These are phyloP conservation scores for Microcos paniculata DNA, from an alignment of 345 rosid genomes.

Conservation along the genomic window DNA sequence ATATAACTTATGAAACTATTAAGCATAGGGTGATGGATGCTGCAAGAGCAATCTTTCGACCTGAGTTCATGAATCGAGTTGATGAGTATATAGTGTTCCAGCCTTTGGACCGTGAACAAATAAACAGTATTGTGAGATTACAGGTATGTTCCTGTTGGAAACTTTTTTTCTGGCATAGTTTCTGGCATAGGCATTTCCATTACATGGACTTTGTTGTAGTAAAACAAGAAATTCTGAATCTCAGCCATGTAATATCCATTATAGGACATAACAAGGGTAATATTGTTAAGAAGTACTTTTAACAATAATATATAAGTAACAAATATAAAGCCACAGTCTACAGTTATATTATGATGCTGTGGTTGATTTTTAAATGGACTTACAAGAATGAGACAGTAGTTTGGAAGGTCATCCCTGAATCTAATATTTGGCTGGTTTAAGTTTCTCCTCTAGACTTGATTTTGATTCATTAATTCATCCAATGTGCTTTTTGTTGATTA, in stretches of 20 bases:
- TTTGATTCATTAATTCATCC: not conserved
- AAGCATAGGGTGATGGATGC: conserved; percentile 89
- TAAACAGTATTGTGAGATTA: conserved; percentile 73
- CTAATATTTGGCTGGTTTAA: not conserved
- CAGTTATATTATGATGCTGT: not conserved
- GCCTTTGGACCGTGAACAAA: conserved; percentile 82
- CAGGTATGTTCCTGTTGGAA: conserved; percentile 54
- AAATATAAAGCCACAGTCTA: not conserved
- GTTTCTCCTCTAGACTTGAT: not conserved
- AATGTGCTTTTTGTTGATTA: not conserved
- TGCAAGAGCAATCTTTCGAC: conserved; percentile 94
- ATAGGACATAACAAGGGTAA: not conserved
- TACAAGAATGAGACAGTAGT: not conserved
- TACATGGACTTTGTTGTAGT: not conserved
- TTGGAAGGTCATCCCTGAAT: not conserved
- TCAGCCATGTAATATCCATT: not conserved
- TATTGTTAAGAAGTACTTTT: not conserved
- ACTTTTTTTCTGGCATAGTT: not conserved
- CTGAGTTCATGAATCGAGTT: conserved; percentile 96
- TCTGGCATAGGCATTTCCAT: not conserved
- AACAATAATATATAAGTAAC: no score
- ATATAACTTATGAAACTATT: conserved; percentile 70
- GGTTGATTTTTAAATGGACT: not conserved
- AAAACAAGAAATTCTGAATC: not conserved
- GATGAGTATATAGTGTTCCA: conserved; percentile 99